phyloP scores from a whole-genome alignment of 306 rosid species.

The Glycine latifolia region DNA sequence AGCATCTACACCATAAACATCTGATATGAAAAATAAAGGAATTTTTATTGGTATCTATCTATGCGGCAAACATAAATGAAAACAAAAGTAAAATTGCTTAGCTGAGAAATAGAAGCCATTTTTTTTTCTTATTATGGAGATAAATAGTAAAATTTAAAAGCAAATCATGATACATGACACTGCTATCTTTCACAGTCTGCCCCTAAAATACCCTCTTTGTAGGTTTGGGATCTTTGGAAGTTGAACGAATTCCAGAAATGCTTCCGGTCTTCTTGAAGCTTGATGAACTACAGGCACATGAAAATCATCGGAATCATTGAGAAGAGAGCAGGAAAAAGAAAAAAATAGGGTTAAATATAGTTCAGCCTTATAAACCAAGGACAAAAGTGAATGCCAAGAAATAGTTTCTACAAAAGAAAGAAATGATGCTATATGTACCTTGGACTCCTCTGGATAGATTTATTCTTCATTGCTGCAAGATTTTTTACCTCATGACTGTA shows the following conservation, averaged over 20 bases:
- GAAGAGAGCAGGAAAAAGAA: not conserved
- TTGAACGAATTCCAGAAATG: slow-evolving; percentile 54
- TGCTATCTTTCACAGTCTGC: slow-evolving; percentile 38
- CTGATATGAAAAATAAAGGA: too few relatives aligned
- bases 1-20: too few relatives aligned
- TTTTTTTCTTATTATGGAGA: slow-evolving; percentile 39
- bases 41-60: slow-evolving; percentile 1
- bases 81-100: slow-evolving; percentile 1
- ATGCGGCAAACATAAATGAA: not conserved
- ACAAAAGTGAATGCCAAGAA: not conserved
- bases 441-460: slow-evolving; percentile 51
- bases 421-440: slow-evolving; percentile 56
- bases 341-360: not conserved
- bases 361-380: slow-evolving; percentile 4
- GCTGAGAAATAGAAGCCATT: slow-evolving; percentile 27
- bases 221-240: slow-evolving; percentile 48
- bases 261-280: slow-evolving; percentile 51
- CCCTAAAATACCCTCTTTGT: slow-evolving; percentile 38
- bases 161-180: slow-evolving; percentile 43
- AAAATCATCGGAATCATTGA: slow-evolving; percentile 29
- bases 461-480: slow-evolving; percentile 77
- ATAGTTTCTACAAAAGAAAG: slow-evolving; percentile 15
- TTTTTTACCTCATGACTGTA: slow-evolving; percentile 79
- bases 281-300: slow-evolving; percentile 56
- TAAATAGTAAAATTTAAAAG: slow-evolving; percentile 40